Base-by-base conservation (phyloP, 352 stramenopile species). In the Phytophthora melonis region DNA sequence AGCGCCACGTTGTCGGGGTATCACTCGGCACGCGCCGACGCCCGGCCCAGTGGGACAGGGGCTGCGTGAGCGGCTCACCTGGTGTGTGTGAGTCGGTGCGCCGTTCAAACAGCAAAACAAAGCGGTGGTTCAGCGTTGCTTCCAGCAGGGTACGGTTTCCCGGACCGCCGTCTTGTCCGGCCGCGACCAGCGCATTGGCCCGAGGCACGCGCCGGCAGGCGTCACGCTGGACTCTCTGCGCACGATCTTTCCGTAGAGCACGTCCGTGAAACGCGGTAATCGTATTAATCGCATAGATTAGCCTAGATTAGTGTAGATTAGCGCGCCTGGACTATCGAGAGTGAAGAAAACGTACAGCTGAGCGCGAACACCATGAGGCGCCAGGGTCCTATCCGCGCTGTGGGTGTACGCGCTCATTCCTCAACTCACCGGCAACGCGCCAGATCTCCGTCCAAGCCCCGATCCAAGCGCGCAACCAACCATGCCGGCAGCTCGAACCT, bases 191-290 rank as follows among this genome's bases (percentile, higher is more conserved):
- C 58, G 32, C 70, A 73, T 77, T 73, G 70, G 70, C 34, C 53
- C 45, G 52, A 72, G 70, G 70, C 70, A 77, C 70, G 53, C 70
- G 70, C 16, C 41, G 27, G 27, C 56, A 36, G 32, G 55, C 66
- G 21, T 27, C 30, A 45, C 11, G 36, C 36, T 45, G 36, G 36
- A 45, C 36, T 18, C 27, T 23, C 55, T 55, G 32, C 62, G 49
- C 25, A 49, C 16, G 18, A 63, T 67, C 80, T 76, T 58, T 89
- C 79, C 66, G 14, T 81, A 16, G 79, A 87, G 65, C 8, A 18
- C 19, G 21, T 59, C 8, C 30, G 58, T 45, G 13, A 16, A 45
- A 56, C 30, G 36, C 49, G 52, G 50, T 71, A 61, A 50, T 25
- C 14, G 23, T 10, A 14, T 63, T 62, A 56, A 71, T 74, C 34